Conservation (phyloP, 495 filamentous ascomycete genomes). For the Aspergillus steynii region DNA sequence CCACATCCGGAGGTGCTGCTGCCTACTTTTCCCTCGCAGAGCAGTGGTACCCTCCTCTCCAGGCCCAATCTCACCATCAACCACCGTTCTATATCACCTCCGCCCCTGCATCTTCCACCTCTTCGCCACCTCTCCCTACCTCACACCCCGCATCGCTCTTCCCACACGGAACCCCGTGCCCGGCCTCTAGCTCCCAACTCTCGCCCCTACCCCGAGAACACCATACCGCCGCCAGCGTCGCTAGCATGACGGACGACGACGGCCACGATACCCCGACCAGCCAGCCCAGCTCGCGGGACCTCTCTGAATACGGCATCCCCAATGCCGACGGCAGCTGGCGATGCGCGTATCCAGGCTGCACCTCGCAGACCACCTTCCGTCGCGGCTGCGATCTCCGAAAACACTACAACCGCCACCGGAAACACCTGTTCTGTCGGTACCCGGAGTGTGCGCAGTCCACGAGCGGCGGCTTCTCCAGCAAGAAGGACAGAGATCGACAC, state of each 20-base stretch:
- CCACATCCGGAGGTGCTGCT: slow-evolving; percentile 1
- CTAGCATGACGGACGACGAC: slow-evolving; percentile 1
- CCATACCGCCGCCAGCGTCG: slow-evolving; percentile 4
- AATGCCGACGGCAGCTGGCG: slow-evolving; percentile 46
- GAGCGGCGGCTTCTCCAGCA: slow-evolving; percentile 61
- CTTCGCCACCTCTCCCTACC: slow-evolving; percentile 6
- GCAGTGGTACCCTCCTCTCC: slow-evolving; percentile 1
- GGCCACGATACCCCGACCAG: background rate
- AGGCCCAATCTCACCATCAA: slow-evolving; percentile 1
- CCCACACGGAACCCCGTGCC: background rate
- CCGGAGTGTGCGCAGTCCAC: slow-evolving; percentile 58
- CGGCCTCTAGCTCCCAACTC: slow-evolving; percentile 1
- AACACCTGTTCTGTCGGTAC: slow-evolving; percentile 62
- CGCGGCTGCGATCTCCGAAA: slow-evolving; percentile 66
- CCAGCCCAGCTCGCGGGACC: slow-evolving; percentile 8
- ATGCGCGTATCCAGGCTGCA: slow-evolving; percentile 59
- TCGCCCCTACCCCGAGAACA: background rate
- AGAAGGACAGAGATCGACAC: slow-evolving; percentile 62
- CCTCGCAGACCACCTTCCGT: slow-evolving; percentile 55
- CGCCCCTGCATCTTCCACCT: slow-evolving; percentile 9
- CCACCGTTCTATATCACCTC: background rate
- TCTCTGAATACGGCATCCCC: slow-evolving; percentile 31
- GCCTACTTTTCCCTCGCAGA: background rate
- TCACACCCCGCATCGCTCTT: background rate
- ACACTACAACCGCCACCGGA: slow-evolving; percentile 63